Base-by-base conservation (phyloP, 345 rosid genomes). In the Lepidium didymum region DNA sequence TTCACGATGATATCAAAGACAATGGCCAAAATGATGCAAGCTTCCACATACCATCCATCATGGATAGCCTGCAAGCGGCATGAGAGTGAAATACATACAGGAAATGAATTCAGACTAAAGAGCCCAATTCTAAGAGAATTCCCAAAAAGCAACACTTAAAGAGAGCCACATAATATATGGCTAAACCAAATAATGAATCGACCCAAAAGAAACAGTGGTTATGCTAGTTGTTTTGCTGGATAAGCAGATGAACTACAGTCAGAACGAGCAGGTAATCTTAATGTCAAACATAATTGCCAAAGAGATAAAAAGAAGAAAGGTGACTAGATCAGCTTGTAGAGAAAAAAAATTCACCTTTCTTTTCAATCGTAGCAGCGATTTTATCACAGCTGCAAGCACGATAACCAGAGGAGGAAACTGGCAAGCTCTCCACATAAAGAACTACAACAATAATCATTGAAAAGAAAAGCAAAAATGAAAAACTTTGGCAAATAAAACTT, bases 381-480 rank as follows among this genome's bases (percentile, higher is more conserved):
- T 73, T 8, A 77, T 81, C 2, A 77, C 34, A n/a, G 84, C 87
- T 19, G 95, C 95, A 66, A 89, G 50, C 23, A 81, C 80, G 78
- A 92, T 75, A 73, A 89, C 74, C 59, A 87, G 76, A 10, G 77
- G 87, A 66, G 83, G 78, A 81, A 80, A 92, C 72, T 85, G 86
- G 86, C 82, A 78, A 50, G 96, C 96, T 82, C 81, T 90, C 96
- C 96, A 89, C 15, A 89, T 81, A 83, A 89, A 87, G 68, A 77
- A 68, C 98, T 89, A 70, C 12, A 36, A 46, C 43, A 38, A 5
- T 41, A 56, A 52, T 21, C 40, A 37, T 47, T 4, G 33, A 1
- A 52, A 13, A n/a, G n/a, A n/a, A n/a, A n/a, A n/a, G n/a, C 2
- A 16, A 23, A 43, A 37, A 72, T 62, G 63, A 34, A 56, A 53